Base-by-base conservation (phyloP, 2,329 filamentous ascomycete species). In the Aureobasidium mangrovei region DNA sequence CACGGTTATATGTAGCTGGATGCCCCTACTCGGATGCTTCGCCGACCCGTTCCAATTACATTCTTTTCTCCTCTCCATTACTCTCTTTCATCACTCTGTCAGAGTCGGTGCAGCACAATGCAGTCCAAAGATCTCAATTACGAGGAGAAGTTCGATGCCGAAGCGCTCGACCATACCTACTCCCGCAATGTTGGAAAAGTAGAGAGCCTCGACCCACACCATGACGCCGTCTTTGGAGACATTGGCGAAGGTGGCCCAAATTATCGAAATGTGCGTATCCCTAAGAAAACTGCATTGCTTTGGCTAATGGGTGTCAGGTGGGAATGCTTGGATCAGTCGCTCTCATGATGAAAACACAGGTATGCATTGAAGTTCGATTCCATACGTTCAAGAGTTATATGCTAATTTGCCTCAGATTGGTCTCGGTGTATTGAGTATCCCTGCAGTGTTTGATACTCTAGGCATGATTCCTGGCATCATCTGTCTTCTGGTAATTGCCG, bases 391-490 rank as follows among this genome's bases (percentile, higher is more conserved):
- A 18, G 1, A 18, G 1, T 18, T 1, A 18, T 18, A 18, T 18
- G 18, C 18, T 18, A 1, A 18, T 18, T 18, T 18, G 18, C 18
- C 18, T 1, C 18, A 18, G 55, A 69, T 75, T 26, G 73, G 73
- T 12, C 67, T 75, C 1, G 69, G 69, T 56, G 74, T 78, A n/a
- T 67, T 78, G n/a, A 74, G 74, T 0, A 75, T 78, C 28, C 75
- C 75, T 0, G 58, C 62, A 6, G 69, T 69, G 0, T 76, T 77
- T 57, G 64, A 78, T 52, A 63, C 64, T 1, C 66, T 78, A 3
- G 76, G 75, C 4, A 63, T 78, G 27, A 64, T 77, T 8, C 76
- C 76, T 0, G 76, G 76, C n/a, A 61, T 77, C 8, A 70, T 78
- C 28, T 66, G 68, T 28, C 64, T 78, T 5, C 38, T 69, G 3